Conservation (phyloP, 371 early-diverging fungal species). For the Catenaria anguillulae region DNA sequence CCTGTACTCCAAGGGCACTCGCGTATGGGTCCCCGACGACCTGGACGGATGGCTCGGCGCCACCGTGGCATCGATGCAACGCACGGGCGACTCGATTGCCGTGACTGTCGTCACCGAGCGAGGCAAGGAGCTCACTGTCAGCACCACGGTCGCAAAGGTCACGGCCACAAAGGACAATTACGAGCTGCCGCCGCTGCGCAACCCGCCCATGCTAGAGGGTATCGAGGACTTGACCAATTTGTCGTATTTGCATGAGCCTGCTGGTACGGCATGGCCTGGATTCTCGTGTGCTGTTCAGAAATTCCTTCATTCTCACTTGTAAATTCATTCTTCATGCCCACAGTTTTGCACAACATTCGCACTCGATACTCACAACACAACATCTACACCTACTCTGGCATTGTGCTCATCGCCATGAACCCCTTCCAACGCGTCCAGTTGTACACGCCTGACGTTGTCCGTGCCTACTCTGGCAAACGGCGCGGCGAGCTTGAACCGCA, state of each 20-base stretch:
- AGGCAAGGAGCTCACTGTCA: constrained; percentile 37
- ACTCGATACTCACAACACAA: not conserved
- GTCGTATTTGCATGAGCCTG: constrained; percentile 94
- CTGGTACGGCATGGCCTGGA: too few relatives aligned
- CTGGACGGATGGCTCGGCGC: constrained; percentile 76
- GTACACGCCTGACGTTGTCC: constrained; percentile 71
- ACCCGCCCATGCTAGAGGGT: constrained; percentile 97
- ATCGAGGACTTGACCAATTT: constrained; percentile 98
- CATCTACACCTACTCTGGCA: constrained; percentile 92
- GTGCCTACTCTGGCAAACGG: constrained; percentile 67
- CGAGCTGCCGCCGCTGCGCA: constrained; percentile 23
- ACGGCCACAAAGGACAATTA: not conserved
- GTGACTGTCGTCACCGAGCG: constrained; percentile 28
- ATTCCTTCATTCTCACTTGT: constrained; percentile 43
- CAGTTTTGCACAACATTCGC: not conserved
- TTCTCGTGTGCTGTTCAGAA: too few relatives aligned
- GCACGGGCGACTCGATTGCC: constrained; percentile 36
- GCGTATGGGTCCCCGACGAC: constrained; percentile 79
- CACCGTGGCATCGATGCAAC: constrained; percentile 36
- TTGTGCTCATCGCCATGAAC: constrained; percentile 97
- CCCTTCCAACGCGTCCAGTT: constrained; percentile 81
- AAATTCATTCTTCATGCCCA: too few relatives aligned
- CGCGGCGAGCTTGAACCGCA: constrained; percentile 87
- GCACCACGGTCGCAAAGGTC: not conserved
- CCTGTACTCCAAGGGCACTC: constrained; percentile 49